Conservation (phyloP, 257 asterid genomes). For the Capsicum pubescens region DNA sequence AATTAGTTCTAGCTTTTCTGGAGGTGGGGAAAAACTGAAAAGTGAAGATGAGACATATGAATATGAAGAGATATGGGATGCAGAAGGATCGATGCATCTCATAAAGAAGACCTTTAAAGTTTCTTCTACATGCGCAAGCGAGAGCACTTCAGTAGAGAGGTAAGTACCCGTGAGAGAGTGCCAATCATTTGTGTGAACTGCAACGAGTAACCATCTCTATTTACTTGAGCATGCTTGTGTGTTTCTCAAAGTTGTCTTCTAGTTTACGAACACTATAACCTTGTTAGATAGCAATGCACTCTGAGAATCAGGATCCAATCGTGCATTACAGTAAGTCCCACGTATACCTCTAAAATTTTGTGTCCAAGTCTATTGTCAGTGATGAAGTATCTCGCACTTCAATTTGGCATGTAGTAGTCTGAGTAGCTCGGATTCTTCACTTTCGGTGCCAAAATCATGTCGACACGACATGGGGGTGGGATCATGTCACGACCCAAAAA, state of each 20-base stretch:
- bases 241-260: not conserved
- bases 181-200: not conserved
- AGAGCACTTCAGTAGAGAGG: slow-evolving; percentile 65
- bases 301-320: not conserved
- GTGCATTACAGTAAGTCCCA: not conserved
- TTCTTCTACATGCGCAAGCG: slow-evolving; percentile 41
- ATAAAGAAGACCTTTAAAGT: slow-evolving; percentile 67
- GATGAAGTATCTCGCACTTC: not conserved
- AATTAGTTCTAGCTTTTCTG: slow-evolving; percentile 48
- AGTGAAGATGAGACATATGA: slow-evolving; percentile 81
- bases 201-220: not conserved
- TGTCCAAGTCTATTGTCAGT: not conserved
- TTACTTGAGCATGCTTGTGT: not conserved
- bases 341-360: not conserved
- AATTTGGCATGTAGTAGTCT: not conserved
- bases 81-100: slow-evolving; percentile 97
- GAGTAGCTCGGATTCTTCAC: not conserved
- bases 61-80: slow-evolving; percentile 94
- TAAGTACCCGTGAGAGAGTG: slow-evolving; percentile 30
- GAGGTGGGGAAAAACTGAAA: slow-evolving; percentile 62
- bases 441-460: not conserved
- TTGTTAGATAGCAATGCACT: slow-evolving; percentile 1
- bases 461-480: not conserved
- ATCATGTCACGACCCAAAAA: too few relatives aligned
- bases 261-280: not conserved